Percentiles rank a stretch among this genome's conserved stretches.
phyloP scores from a whole-genome alignment of 352 stramenopile genomes.

The Phytophthora ohioensis region DNA sequence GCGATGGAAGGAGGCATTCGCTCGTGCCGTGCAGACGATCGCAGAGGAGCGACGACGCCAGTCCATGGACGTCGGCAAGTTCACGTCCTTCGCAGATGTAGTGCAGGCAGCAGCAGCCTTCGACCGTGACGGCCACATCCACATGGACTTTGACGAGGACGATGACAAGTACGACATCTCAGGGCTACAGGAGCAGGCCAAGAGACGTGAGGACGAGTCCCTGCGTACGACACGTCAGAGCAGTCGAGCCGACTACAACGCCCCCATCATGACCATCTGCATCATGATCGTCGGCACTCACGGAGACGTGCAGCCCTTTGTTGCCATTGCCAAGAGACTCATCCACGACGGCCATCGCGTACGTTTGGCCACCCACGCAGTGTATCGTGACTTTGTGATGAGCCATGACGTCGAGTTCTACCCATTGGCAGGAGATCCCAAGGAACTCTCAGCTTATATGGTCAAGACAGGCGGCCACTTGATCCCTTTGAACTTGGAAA shows the following conservation, averaged over 20 bases:
- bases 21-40: conserved; percentile 32
- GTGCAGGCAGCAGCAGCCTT: conserved; percentile 58
- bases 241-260: conserved; percentile 31
- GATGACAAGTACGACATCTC: conserved; percentile 59
- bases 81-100: conserved; percentile 48
- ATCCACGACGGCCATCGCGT: conserved; percentile 90
- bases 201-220: conserved; percentile 32
- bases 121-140: conserved; percentile 57
- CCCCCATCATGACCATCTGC: conserved; percentile 74
- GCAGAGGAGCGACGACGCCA: conserved; percentile 30
- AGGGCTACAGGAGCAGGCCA: conserved; percentile 39
- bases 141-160: conserved; percentile 58
- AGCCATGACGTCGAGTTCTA: conserved; percentile 83
- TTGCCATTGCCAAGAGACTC: conserved; percentile 88
- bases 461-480: conserved; percentile 87
- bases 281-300: conserved; percentile 93
- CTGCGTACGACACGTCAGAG: conserved; percentile 23
- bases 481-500: conserved; percentile 74
- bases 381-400: conserved; percentile 89
- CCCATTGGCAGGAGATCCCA: conserved; percentile 75
- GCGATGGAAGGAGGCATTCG: conserved; percentile 45
- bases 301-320: conserved; percentile 89
- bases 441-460: conserved; percentile 92
- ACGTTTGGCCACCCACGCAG: conserved; percentile 89
- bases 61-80: conserved; percentile 9